These are phyloP conservation scores for Planoprotostelium fungivorum DNA, from an alignment of 78 protist genomes.

Conservation along the genomic window DNA sequence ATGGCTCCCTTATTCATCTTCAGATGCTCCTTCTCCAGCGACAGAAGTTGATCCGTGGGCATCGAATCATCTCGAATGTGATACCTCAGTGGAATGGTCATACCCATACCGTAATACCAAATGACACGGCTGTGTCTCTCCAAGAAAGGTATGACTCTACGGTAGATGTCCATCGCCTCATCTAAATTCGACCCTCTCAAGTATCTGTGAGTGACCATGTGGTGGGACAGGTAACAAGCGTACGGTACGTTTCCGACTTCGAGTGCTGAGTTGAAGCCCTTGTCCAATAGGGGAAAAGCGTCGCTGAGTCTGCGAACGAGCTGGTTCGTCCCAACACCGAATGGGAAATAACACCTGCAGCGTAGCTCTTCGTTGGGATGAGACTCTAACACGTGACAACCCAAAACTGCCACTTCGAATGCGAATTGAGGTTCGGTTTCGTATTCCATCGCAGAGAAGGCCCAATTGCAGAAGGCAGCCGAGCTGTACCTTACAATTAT, in stretches of 20 bases:
- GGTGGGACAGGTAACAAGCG: background rate
- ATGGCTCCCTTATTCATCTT: background rate
- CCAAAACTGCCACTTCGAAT: background rate
- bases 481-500: background rate
- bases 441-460: background rate
- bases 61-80: background rate
- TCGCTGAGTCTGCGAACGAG: background rate
- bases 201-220: background rate
- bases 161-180: background rate
- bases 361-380: background rate
- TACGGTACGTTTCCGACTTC: background rate
- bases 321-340: background rate
- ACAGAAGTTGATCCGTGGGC: background rate
- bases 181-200: background rate
- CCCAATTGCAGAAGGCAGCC: background rate
- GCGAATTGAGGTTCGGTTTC: background rate
- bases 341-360: background rate
- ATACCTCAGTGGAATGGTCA: background rate
- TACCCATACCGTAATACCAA: background rate
- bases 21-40: background rate
- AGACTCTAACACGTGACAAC: background rate
- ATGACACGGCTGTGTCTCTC: background rate
- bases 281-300: background rate
- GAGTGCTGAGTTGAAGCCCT: background rate
- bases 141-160: background rate